Conservation (phyloP, 2,329 filamentous ascomycete species). For the Teratosphaeria gauchensis region DNA sequence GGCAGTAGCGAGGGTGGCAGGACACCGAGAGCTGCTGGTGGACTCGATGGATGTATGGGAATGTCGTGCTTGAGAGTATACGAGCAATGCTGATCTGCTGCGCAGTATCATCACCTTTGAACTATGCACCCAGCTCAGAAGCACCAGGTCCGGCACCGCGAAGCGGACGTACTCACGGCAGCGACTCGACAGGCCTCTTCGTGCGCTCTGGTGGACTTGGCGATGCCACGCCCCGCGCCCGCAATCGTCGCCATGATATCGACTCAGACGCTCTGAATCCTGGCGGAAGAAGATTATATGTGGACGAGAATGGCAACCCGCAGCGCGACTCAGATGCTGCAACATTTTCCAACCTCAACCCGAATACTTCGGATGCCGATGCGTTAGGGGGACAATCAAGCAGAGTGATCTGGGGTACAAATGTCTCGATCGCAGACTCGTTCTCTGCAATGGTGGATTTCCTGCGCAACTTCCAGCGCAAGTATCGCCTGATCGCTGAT, state of each 20-base stretch:
- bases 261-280: conserved; percentile 62
- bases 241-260: conserved; percentile 72
- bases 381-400: conserved; percentile 71
- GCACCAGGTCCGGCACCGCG: conserved; percentile 49
- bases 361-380: conserved; percentile 86
- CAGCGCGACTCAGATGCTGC: conserved; percentile 46
- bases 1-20: conserved; percentile 50
- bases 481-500: conserved; percentile 87
- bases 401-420: conserved; percentile 92
- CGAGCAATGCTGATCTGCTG: conserved; percentile 7
- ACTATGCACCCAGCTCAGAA: conserved; percentile 80
- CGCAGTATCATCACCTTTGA: conserved; percentile 82
- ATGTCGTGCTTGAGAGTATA: neutral
- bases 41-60: conserved; percentile 50
- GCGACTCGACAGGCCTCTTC: conserved; percentile 63
- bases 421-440: conserved; percentile 84
- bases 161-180: conserved; percentile 3
- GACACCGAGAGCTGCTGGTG: conserved; percentile 59
- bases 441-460: conserved; percentile 86
- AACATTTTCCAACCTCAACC: conserved; percentile 61
- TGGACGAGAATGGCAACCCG: conserved; percentile 55
- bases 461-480: conserved; percentile 78
- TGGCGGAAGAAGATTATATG: conserved; percentile 48
- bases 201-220: conserved; percentile 54
- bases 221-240: conserved; percentile 40